These are phyloP conservation scores for Spergularia bocconei DNA, from an alignment of 148 eudicot genomes.

Conservation along the genomic window DNA sequence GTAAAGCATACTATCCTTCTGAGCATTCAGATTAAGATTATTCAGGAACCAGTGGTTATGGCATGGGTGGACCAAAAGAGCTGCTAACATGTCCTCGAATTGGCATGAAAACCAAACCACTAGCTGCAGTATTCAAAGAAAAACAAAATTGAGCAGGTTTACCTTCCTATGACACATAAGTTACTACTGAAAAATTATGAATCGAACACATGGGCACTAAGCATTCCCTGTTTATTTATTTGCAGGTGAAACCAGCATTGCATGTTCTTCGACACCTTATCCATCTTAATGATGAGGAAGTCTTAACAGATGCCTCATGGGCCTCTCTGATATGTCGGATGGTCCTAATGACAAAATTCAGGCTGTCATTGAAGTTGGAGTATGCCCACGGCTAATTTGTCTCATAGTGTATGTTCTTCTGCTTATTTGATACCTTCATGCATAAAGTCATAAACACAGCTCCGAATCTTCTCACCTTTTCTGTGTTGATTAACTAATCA, in stretches of 20 bases:
- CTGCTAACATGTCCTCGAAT: no score
- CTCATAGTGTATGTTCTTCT: conserved; percentile 58
- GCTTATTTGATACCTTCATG: background rate
- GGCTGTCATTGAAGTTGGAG: conserved; percentile 89
- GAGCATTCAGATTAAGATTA: conserved; percentile 57
- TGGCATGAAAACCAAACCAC: no score
- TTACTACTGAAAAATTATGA: background rate
- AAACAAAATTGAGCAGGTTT: conserved; percentile 66
- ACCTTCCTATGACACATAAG: background rate
- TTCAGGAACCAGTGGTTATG: conserved; percentile 44
- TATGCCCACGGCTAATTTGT: conserved; percentile 79
- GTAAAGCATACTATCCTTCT: conserved; percentile 46
- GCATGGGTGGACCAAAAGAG: conserved; percentile 40
- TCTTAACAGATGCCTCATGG: conserved; percentile 92
- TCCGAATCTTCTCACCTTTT: no score
- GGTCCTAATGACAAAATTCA: conserved; percentile 96
- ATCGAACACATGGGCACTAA: background rate
- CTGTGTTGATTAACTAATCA: no score
- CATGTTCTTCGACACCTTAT: conserved; percentile 77
- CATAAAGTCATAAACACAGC: no score
- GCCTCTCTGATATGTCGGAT: conserved; percentile 91
- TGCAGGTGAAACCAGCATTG: conserved; percentile 76
- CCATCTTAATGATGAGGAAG: conserved; percentile 80
- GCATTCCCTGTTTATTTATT: conserved; percentile 10
- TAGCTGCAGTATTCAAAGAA: no score